These are phyloP conservation scores for Tricholoma sp. DNA, from an alignment of 768 basidiomycete genomes.

Conservation along the genomic window DNA sequence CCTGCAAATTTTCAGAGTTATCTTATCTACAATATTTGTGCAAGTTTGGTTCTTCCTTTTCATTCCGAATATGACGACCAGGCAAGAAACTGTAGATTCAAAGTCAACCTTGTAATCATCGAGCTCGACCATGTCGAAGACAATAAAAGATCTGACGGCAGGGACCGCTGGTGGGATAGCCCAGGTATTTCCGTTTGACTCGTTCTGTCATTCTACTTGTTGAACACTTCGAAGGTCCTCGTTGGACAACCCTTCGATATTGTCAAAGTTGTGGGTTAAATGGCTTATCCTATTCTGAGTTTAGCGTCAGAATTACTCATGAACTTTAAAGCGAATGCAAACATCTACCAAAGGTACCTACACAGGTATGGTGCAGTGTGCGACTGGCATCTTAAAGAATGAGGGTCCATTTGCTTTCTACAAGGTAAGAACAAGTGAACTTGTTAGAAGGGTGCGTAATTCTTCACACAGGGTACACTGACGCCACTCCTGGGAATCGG, in stretches of 20 bases:
- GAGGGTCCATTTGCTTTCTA: constrained; percentile 95
- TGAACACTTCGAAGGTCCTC: constrained; percentile 49
- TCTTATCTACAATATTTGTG: constrained; percentile 28
- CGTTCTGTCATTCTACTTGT: constrained; percentile 12
- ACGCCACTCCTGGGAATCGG: constrained; percentile 91
- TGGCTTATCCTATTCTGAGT: not conserved
- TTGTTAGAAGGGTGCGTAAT: not conserved
- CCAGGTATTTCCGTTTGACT: constrained; percentile 46
- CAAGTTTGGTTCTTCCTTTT: constrained; percentile 23
- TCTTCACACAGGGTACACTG: constrained; percentile 65
- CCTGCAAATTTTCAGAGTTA: constrained; percentile 13
- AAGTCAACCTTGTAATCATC: not conserved
- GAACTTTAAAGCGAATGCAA: constrained; percentile 74
- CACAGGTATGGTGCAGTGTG: constrained; percentile 82
- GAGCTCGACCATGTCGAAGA: constrained; percentile 47
- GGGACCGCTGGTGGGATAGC: constrained; percentile 90
- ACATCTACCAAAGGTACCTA: constrained; percentile 89
- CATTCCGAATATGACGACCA: not conserved
- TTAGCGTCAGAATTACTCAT: not conserved
- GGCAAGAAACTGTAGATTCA: constrained; percentile 6
- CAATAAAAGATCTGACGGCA: constrained; percentile 81
- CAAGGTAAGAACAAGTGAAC: constrained; percentile 50
- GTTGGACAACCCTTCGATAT: constrained; percentile 97
- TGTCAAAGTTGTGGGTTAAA: constrained; percentile 81
- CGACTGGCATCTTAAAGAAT: constrained; percentile 82